Evolutionary conservation across 2,329 filamentous ascomycete species (phyloP), one percentile per base, ranked within the genome.

Genomic region (Exophiala xenobiotica): DNA sequence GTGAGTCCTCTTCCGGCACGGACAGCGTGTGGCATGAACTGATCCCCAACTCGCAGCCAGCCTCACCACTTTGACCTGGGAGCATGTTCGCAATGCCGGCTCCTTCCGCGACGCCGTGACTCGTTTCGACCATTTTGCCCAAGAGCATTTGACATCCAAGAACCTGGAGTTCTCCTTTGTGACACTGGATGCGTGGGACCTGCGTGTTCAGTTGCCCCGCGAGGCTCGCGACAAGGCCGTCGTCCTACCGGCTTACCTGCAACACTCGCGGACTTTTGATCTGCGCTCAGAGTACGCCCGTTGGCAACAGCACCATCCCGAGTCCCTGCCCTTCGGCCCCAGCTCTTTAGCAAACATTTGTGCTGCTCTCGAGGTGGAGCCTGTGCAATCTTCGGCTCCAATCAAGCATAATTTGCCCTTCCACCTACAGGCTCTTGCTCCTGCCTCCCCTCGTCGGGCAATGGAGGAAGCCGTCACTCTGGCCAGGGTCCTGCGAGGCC

Each of bases 341-440:
- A 96, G 90, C 53, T 95, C 93, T 70, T 80, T 99, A 60, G 87
- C 91, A 64, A 97, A 97, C 73, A 99, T 99, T 70, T 99, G 93
- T 76, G 93, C 93, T 58, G 93, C 93, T 48, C 85, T 99, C 47
- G 93, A 99, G 74, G 93, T 99, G 41, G 93, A 99, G 73, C 91
- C 95, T 49, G 90, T 99, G 29, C 91, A 97, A 74, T 92, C 91
- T 8, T 97, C 91, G 66, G 92, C 93, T 50, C 93, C 93, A 38
- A 97, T 99, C 75, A 99, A 97, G 74, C 93, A 97, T 71, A 97
- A 97, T 69, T 80, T 99, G 31, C 93, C 93, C 8, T 99, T 99
- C 76, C 93, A 99, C 69, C 79, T 99, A 56, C 93, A 99, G 76
- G 92, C 93, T 9, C 78, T 99, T 57, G 93, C 93, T 42, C 93